These are phyloP conservation scores for Coelastrella sp. DNA, from an alignment of 139 green algal species.

Conservation along the genomic window DNA sequence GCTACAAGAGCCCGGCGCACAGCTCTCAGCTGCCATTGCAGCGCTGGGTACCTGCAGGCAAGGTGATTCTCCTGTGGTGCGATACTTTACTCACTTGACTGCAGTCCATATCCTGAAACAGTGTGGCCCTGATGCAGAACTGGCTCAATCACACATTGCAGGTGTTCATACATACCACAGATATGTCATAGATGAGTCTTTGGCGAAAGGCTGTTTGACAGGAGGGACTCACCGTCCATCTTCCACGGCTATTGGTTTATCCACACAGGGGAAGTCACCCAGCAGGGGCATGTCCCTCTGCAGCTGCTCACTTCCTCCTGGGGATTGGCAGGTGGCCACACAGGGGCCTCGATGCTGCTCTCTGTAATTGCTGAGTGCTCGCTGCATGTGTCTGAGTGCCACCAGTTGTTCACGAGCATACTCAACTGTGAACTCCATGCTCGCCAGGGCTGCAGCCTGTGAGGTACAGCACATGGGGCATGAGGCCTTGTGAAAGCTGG, in stretches of 20 bases:
- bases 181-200: no score
- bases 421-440: conserved; percentile 61
- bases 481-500: no score
- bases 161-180: no score
- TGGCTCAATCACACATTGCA: no score
- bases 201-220: background rate
- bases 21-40: conserved; percentile 88
- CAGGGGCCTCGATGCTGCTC: conserved; percentile 62
- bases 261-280: conserved; percentile 72
- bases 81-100: no score
- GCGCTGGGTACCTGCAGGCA: conserved; percentile 71
- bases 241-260: conserved; percentile 60
- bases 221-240: conserved; percentile 55
- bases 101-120: no score
- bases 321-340: conserved; percentile 59
- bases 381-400: conserved; percentile 67
- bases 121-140: no score
- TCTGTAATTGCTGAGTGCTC: conserved; percentile 60
- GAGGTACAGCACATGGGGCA: background rate
- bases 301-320: conserved; percentile 50
- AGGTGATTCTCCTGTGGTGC: no score
- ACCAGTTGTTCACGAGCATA: conserved; percentile 72
- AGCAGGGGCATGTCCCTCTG: conserved; percentile 71
- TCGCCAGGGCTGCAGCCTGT: conserved; percentile 12
- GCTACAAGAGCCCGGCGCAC: conserved; percentile 67